phyloP scores from a whole-genome alignment of 2,329 filamentous ascomycete species.

The Xylariaceae sp. region DNA sequence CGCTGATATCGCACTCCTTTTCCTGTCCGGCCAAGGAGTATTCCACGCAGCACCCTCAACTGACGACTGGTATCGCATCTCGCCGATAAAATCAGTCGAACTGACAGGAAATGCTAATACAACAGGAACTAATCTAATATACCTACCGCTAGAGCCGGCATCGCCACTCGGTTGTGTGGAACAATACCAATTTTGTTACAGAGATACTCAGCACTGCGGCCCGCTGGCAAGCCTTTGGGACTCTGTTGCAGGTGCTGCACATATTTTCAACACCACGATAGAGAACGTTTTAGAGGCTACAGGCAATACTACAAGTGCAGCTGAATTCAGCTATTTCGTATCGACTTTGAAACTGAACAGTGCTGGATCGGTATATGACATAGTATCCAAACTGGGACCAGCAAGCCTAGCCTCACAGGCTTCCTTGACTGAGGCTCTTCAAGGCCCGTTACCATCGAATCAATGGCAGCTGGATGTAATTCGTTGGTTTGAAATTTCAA shows the following conservation, averaged over 20 bases:
- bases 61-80: slow-evolving; percentile 18
- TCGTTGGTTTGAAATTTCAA: slow-evolving; percentile 3
- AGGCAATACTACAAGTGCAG: not conserved
- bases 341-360: not conserved
- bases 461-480: slow-evolving; percentile 27
- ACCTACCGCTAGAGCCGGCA: slow-evolving; percentile 11
- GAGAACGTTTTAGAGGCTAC: not conserved
- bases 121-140: too few relatives aligned
- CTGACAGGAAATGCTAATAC: too few relatives aligned
- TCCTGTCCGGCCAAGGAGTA: slow-evolving; percentile 14
- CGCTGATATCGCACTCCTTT: slow-evolving; percentile 5
- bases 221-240: slow-evolving; percentile 1
- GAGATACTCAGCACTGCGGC: slow-evolving; percentile 1
- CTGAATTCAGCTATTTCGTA: not conserved
- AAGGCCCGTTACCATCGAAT: slow-evolving; percentile 6
- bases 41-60: not conserved
- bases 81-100: not conserved
- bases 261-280: slow-evolving; percentile 1
- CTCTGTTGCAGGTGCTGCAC: not conserved
- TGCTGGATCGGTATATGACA: too few relatives aligned
- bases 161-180: slow-evolving; percentile 21
- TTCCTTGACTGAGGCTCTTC: not conserved
- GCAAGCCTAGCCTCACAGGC: slow-evolving; percentile 7
- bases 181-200: slow-evolving; percentile 25
- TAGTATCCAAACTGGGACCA: slow-evolving; percentile 14